Conservation (phyloP, 2,329 filamentous ascomycete genomes). For the Sordariomycetes sp. region DNA sequence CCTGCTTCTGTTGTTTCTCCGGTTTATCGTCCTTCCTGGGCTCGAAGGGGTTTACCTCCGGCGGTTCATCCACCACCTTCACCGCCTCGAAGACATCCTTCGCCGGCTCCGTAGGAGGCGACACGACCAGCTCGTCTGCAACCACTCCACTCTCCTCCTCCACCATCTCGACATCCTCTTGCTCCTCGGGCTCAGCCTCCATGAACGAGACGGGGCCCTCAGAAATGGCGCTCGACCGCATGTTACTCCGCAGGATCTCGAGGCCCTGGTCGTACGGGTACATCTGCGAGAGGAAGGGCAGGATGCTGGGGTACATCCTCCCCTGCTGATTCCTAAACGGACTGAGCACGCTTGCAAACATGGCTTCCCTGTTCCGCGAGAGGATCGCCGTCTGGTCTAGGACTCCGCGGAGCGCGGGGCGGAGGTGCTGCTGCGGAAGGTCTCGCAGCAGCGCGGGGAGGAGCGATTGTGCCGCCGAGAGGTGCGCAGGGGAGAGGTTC, state of each 20-base stretch:
- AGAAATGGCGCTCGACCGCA: slow-evolving; percentile 24
- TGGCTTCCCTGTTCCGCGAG: slow-evolving; percentile 51
- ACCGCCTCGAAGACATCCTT: neutral
- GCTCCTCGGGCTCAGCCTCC: slow-evolving; percentile 9
- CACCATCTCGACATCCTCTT: slow-evolving; percentile 20
- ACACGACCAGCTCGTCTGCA: slow-evolving; percentile 1
- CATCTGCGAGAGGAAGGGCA: slow-evolving; percentile 63
- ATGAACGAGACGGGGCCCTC: slow-evolving; percentile 1
- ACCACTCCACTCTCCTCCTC: slow-evolving; percentile 12
- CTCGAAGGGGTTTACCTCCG: slow-evolving; percentile 21
- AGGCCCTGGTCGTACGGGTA: slow-evolving; percentile 51
- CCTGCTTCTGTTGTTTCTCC: slow-evolving; percentile 18
- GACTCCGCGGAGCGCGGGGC: slow-evolving; percentile 58
- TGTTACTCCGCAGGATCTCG: slow-evolving; percentile 54
- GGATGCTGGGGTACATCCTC: slow-evolving; percentile 55
- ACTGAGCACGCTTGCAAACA: slow-evolving; percentile 73
- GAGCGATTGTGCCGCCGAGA: slow-evolving; percentile 43
- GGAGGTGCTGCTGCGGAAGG: slow-evolving; percentile 52
- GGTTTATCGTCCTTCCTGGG: slow-evolving; percentile 10
- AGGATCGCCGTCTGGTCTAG: slow-evolving; percentile 75
- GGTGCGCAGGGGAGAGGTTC: slow-evolving; percentile 29
- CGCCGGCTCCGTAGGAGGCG: neutral
- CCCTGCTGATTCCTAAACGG: slow-evolving; percentile 53
- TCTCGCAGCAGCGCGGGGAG: slow-evolving; percentile 48
- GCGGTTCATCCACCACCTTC: neutral